Percentiles rank a stretch among this genome's conserved stretches.
Conservation (phyloP, 441 rosid genomes). For the Euphorbia schlechtendalii region DNA sequence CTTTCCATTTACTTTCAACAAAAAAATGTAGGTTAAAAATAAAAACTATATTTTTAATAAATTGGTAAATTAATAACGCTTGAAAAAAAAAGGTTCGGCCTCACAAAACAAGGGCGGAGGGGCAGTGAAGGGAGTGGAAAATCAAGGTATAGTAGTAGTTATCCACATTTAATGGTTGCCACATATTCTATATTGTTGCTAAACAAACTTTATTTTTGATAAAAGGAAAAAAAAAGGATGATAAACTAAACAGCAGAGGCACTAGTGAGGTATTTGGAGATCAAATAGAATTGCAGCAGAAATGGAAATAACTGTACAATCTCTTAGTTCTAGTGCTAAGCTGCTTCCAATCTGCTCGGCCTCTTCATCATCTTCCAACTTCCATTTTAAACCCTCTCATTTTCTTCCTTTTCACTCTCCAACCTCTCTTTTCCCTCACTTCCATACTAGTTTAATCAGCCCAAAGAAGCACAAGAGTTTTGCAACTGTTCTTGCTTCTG, state of each 20-base stretch:
- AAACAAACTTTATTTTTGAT: not conserved
- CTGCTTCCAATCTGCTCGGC: slow-evolving; percentile 23
- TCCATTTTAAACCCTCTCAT: slow-evolving; percentile 28
- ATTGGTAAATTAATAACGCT: too few species aligned
- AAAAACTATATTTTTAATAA: too few species aligned
- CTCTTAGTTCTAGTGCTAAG: slow-evolving; percentile 26
- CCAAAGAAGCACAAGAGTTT: slow-evolving; percentile 25
- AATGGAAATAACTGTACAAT: slow-evolving; percentile 37
- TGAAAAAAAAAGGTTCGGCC: too few species aligned
- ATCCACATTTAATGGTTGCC: slow-evolving; percentile 44
- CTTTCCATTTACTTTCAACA: too few species aligned
- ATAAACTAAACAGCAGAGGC: not conserved
- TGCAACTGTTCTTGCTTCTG: slow-evolving; percentile 39
- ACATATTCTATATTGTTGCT: slow-evolving; percentile 23
- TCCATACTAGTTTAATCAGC: too few species aligned
- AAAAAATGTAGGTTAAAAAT: too few species aligned
- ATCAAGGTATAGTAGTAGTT: slow-evolving; percentile 20
- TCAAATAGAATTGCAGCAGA: not conserved
- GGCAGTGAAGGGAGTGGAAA: not conserved
- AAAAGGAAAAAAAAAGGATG: not conserved
- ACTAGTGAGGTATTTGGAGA: too few species aligned
- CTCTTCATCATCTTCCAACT: slow-evolving; percentile 23
- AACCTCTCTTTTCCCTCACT: slow-evolving; percentile 14
- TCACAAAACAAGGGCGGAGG: too few species aligned
- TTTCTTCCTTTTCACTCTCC: slow-evolving; percentile 24